Base-by-base conservation (phyloP, 1,139 yeast genomes). In the Kurtzmaniella quercitrusa region DNA sequence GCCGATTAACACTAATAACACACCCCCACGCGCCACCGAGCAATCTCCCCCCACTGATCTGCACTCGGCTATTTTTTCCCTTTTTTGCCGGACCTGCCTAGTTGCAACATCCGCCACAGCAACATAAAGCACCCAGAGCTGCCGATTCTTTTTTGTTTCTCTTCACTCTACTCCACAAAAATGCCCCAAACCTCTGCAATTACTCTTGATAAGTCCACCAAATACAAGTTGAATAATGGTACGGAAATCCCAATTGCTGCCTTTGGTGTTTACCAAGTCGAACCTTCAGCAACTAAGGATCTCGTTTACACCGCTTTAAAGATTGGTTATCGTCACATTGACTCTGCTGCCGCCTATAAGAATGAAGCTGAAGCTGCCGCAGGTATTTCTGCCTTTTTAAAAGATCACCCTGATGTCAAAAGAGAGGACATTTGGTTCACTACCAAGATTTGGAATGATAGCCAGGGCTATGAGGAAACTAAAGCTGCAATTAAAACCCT, bases 291-390 rank as follows among this genome's bases (percentile, higher is more conserved):
- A 12, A 57, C 72, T 21, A 47, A 46, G 21, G 62, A 59, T 5
- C 53, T 63, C 37, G 72, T 69, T 2, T 64, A 66, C 50, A 52
- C 61, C 18, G 78, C 79, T 1, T 69, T 86, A 53, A 67, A 71
- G 31, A 67, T 60, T 21, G 95, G 95, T 0, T 85, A 85, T 58
- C 76, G 94, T 50, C 90, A 83, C 52, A 67, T 71, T 50, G 66
- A 70, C 55, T 49, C 64, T 40, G 70, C 73, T 45, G 53, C 54
- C 69, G 59, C 62, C 25, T 85, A 85, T 57, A 66, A 69, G 12
- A 83, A 83, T 56, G 86, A 84, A 56, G 54, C 53, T 9, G 83
- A 77, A 53, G 52, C 59, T 40, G 55, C 58, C 41, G 49, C 58
- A 47, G 63, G 65, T 40, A 57, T 68, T 46, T 62, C 70, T n/a